These are phyloP conservation scores for Leccinellum rugosiceps DNA, from an alignment of 768 basidiomycete genomes.

Conservation along the genomic window DNA sequence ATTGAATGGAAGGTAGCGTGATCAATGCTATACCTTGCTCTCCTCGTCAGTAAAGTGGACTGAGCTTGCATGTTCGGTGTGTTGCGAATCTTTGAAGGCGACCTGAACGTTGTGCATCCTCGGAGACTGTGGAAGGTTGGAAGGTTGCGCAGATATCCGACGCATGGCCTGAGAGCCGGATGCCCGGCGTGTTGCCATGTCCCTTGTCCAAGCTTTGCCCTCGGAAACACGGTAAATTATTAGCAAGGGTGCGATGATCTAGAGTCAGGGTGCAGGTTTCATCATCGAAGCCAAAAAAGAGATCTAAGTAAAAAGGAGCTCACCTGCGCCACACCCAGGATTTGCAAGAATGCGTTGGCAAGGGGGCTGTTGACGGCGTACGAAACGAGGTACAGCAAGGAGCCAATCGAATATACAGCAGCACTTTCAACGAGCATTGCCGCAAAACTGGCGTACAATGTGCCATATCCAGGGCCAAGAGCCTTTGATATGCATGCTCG, in stretches of 20 bases:
- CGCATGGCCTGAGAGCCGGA: constrained; percentile 9
- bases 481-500: constrained; percentile 22
- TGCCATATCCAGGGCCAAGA: constrained; percentile 27
- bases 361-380: constrained; percentile 23
- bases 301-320: neutral
- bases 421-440: constrained; percentile 34
- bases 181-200: constrained; percentile 12
- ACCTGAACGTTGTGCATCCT: constrained; percentile 14
- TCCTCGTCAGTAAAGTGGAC: constrained; percentile 8
- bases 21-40: constrained; percentile 4
- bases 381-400: constrained; percentile 32
- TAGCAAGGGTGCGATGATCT: constrained; percentile 47
- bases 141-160: constrained; percentile 5
- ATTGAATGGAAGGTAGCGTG: neutral
- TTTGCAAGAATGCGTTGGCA: constrained; percentile 29
- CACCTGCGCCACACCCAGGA: constrained; percentile 31
- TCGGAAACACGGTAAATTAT: constrained; percentile 48
- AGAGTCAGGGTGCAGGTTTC: neutral
- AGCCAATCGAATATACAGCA: constrained; percentile 6
- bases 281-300: neutral
- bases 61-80: constrained; percentile 2
- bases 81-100: constrained; percentile 6
- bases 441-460: constrained; percentile 32
- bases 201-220: constrained; percentile 41
- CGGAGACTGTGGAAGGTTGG: neutral